Evolutionary conservation across 805 yeast genomes (phyloP), one percentile per base, ranked within the genome.

Genomic region (Yamadazyma olivae): DNA sequence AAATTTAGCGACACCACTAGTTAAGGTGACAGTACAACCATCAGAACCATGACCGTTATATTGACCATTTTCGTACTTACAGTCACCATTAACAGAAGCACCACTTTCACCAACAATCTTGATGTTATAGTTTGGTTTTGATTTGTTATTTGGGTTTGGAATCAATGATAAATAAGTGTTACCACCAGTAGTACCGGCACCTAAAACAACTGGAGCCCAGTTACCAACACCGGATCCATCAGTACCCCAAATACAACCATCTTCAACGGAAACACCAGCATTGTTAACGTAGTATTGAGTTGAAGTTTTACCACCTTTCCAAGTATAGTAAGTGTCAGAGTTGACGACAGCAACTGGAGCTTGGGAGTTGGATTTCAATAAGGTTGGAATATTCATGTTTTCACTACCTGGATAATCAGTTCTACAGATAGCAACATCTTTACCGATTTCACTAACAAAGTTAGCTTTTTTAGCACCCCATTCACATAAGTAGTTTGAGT

Each of bases 361-460:
- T 25, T 74, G 50, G 25, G 69, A 53, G 52, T 95, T 96, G 41
- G 83, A 84, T 22, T 59, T 61, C 35, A 90, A 83, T 45, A 77
- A 70, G 42, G 98, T 90, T 61, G 99, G 98, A 44, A 91, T 75
- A 49, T 82, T 95, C 98, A 91, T 93, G 77, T 89, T 89, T 74
- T 91, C 99, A 47, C 96, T 83, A 71, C 99, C 99, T 57, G 99
- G 99, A 79, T 91, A 91, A 64, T 91, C 99, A 44, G 99, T 91
- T 74, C 97, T 85, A 77, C 99, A 93, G 55, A 93, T 68, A 41
- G 98, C 91, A 52, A 91, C 89, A 35, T 74, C 73, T 41, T 82
- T 59, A 48, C 61, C 56, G 40, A 86, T 65, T 51, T 84, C 71
- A 52, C 79, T 77, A 40, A 72, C 83, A 50, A 84, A 90, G 35